Conservation (phyloP, 345 rosid genomes). For the Gossypium rotundifolium region DNA sequence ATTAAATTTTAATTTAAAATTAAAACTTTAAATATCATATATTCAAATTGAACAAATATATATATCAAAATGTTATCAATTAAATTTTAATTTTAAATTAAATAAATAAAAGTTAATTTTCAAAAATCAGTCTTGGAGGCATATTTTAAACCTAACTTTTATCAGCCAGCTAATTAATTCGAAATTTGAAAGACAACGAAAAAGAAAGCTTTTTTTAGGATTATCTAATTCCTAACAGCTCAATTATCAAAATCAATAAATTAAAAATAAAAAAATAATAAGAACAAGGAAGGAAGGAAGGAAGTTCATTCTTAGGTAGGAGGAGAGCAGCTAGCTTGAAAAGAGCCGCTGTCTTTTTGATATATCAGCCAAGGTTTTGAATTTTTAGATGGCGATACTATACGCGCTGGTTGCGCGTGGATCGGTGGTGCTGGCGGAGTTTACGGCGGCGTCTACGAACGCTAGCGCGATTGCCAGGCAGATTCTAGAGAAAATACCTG, state of each 20-base stretch:
- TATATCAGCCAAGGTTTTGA: background rate
- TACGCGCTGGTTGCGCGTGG: slow-evolving; percentile 91
- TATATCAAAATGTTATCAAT: no score
- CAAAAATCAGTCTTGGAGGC: no score
- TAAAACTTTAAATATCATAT: no score
- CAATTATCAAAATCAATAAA: no score
- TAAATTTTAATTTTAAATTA: no score
- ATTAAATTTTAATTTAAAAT: no score
- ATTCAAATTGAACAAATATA: no score
- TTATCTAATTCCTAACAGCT: no score
- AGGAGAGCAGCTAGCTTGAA: background rate
- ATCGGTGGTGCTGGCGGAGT: slow-evolving; percentile 87
- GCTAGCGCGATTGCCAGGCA: slow-evolving; percentile 76
- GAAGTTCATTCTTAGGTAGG: background rate
- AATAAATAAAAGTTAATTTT: no score
- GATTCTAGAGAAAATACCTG: slow-evolving; percentile 77
- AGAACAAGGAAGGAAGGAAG: background rate
- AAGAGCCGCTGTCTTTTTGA: background rate
- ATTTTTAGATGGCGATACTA: slow-evolving; percentile 53
- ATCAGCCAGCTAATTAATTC: background rate
- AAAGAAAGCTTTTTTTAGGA: background rate
- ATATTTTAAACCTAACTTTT: no score
- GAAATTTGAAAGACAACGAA: background rate
- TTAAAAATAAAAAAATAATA: no score
- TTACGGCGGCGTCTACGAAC: slow-evolving; percentile 65